These are phyloP conservation scores for Zygoascus meyerae DNA, from an alignment of 1,139 yeast genomes.

Conservation along the genomic window DNA sequence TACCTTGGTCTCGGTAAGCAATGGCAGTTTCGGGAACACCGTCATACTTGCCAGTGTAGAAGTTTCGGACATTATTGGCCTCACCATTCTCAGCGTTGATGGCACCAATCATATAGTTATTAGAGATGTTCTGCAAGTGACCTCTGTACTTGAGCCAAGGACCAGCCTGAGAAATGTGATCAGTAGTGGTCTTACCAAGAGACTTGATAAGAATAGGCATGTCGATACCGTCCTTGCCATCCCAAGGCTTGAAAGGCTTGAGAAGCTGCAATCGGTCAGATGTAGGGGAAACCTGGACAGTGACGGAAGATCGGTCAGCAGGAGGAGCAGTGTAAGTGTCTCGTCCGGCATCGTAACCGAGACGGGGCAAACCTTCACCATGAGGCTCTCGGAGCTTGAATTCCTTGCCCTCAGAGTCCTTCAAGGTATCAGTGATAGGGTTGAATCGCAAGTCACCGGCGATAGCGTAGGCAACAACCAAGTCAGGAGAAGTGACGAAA, in stretches of 20 bases:
- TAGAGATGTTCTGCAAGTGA: slow-evolving; percentile 97
- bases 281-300: slow-evolving; percentile 74
- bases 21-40: slow-evolving; percentile 97
- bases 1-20: slow-evolving; percentile 88
- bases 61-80: slow-evolving; percentile 88
- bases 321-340: slow-evolving; percentile 99
- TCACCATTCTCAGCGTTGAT: slow-evolving; percentile 94
- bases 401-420: slow-evolving; percentile 54
- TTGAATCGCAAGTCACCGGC: slow-evolving; percentile 87
- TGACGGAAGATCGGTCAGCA: slow-evolving; percentile 68
- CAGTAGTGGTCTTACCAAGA: slow-evolving; percentile 97
- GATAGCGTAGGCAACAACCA: slow-evolving; percentile 94
- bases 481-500: slow-evolving; percentile 92
- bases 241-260: slow-evolving; percentile 91
- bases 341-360: slow-evolving; percentile 89
- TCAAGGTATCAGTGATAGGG: slow-evolving; percentile 74
- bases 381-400: slow-evolving; percentile 77
- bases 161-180: slow-evolving; percentile 99
- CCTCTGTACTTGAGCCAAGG: slow-evolving; percentile 99
- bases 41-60: slow-evolving; percentile 82
- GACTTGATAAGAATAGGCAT: slow-evolving; percentile 96
- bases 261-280: slow-evolving; percentile 86
- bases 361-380: slow-evolving; percentile 79
- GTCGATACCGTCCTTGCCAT: slow-evolving; percentile 86
- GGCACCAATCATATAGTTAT: slow-evolving; percentile 99